Conservation (phyloP, 441 rosid species). For the Adansonia grandidieri region DNA sequence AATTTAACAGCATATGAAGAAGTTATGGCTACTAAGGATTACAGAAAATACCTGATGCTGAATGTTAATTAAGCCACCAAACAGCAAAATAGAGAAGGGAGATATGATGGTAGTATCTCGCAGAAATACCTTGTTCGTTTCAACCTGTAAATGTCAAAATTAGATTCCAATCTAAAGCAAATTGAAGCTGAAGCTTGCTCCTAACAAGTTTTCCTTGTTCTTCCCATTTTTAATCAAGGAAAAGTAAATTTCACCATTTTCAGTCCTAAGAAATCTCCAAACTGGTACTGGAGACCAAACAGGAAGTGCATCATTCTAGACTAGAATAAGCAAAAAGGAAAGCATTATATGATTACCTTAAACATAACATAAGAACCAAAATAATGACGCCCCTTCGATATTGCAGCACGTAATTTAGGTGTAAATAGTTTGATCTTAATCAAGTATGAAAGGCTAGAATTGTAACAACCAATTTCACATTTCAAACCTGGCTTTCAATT, state of each 20-base stretch:
- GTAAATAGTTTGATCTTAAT: neutral
- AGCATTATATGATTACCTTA: neutral
- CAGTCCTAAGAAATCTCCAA: neutral
- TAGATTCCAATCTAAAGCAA: neutral
- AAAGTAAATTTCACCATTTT: neutral
- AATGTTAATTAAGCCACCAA: conserved; percentile 84
- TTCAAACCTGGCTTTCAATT: neutral
- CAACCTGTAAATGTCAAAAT: conserved; percentile 59
- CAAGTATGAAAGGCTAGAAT: conserved; percentile 1
- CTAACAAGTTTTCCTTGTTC: neutral
- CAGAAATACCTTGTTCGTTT: conserved; percentile 79
- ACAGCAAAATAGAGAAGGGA: conserved; percentile 82
- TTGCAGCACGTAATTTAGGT: neutral
- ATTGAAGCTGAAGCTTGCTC: conserved; percentile 17
- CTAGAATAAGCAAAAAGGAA: conserved; percentile 3
- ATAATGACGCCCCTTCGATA: neutral
- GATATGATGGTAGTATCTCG: conserved; percentile 85
- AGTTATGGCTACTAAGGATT: neutral
- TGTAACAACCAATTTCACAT: neutral
- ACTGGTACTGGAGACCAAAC: neutral
- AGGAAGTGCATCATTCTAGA: neutral
- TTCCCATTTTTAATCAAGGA: conserved; percentile 1
- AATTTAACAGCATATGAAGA: conserved; percentile 14
- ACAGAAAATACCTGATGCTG: conserved; percentile 78
- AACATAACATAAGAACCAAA: neutral